A percentile compares a stretch with the other conserved stretches of the same genome.
These are phyloP conservation scores for Rubia yunnanensis DNA, from an alignment of 257 asterid species.

Conservation along the genomic window DNA sequence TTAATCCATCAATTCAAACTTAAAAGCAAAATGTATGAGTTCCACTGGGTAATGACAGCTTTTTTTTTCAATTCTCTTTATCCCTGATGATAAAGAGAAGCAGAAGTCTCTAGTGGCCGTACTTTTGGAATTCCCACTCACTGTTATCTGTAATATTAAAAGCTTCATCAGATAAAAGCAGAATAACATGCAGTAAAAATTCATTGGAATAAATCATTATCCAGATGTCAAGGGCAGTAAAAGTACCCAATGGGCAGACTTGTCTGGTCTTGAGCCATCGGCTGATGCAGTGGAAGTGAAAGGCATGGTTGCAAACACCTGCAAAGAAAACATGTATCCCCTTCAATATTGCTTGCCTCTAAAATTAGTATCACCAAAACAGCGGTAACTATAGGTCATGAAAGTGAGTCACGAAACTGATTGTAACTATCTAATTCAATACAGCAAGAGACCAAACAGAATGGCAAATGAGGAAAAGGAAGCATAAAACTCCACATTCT, in stretches of 20 bases:
- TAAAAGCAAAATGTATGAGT: not conserved
- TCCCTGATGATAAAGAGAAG: not conserved
- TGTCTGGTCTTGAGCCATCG: conserved; percentile 99
- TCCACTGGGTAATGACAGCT: not conserved
- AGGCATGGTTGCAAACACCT: conserved; percentile 99
- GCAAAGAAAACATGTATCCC: not conserved
- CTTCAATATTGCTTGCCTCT: not conserved
- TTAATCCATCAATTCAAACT: not conserved
- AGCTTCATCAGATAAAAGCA: not conserved
- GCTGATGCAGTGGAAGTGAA: conserved; percentile 98
- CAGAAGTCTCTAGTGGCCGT: conserved; percentile 58
- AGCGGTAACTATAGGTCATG: not conserved
- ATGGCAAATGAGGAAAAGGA: not conserved
- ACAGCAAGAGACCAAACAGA: not conserved
- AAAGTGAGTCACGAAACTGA: not conserved
- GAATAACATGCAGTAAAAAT: not conserved
- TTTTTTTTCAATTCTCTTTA: not conserved
- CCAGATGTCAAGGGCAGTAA: not conserved
- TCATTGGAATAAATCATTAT: not conserved
- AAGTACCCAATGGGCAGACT: conserved; percentile 91
- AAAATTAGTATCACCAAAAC: not conserved
- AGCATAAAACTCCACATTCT: not conserved
- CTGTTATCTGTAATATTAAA: conserved; percentile 60
- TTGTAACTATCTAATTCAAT: not conserved
- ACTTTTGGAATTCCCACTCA: conserved; percentile 98